Evolutionary conservation across 164 flowering plant genomes (phyloP), one percentile per base, ranked within the genome.

Genomic region (Warburgia ugandensis): DNA sequence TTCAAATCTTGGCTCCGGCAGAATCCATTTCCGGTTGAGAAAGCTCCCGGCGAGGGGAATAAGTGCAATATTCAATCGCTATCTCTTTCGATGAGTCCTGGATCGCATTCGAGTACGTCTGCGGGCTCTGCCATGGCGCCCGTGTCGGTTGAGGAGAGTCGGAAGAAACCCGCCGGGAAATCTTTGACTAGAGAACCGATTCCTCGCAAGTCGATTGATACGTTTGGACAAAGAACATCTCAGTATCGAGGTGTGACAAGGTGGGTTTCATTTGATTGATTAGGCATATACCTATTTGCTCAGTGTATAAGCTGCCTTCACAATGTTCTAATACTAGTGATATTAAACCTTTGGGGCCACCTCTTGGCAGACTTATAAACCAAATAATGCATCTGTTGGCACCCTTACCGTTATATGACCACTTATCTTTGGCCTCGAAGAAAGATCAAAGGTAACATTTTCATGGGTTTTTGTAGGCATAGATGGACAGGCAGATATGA

Each of bases 401-500:
- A 40, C 10, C 7, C 27, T 2, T 10, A 8, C 44, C 10, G 13
- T 10, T 11, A 26, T 3, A 21, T 6, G 32, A 47, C 3, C 50
- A 17, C 6, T n/a, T n/a, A n/a, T 30, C 17, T n/a, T 47, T 44
- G 0, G 22, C 16, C 4, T 42, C 5, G 10, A 20, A 4, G 10
- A 22, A 2, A 17, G 26, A 9, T 20, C 4, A 11, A 20, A 5
- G 22, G 26, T 44, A 20, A 4, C 31, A 12, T n/a, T n/a, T n/a
- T n/a, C n/a, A n/a, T n/a, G n/a, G n/a, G n/a, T 19, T 6, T 11
- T n/a, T n/a, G n/a, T 32, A 85, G 95, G 67, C 95, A 86, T 73
- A 62, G 95, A 45, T 86, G 95, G 95, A 86, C 95, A 2, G 91
- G 91, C 14, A 74, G 91, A 65, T 86, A 86, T 63, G 95, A 86